phyloP scores from a whole-genome alignment of 2,329 filamentous ascomycete genomes.

The Didymella exigua region DNA sequence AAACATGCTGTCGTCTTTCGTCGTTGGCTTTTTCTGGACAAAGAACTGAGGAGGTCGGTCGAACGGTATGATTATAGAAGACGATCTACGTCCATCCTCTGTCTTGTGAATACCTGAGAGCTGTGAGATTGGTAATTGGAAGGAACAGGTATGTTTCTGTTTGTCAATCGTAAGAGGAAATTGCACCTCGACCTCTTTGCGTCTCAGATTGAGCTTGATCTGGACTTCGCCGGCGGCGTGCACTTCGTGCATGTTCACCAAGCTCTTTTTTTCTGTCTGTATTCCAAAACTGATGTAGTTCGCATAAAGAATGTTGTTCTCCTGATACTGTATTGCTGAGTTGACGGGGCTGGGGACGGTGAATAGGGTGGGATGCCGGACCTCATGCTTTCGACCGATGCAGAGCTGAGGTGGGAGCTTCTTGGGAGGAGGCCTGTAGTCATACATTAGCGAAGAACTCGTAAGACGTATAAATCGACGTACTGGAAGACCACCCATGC shows the following conservation, averaged over 20 bases:
- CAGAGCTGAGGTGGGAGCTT: slow-evolving; percentile 15
- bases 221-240: slow-evolving; percentile 32
- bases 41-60: slow-evolving; percentile 52
- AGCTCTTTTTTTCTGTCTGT: slow-evolving; percentile 58
- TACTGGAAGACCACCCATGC: slow-evolving; percentile 38
- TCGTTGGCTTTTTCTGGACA: slow-evolving; percentile 35
- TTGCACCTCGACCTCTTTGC: slow-evolving; percentile 53
- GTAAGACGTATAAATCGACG: neutral
- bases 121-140: slow-evolving; percentile 55
- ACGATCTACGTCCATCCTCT: slow-evolving; percentile 6
- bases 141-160: slow-evolving; percentile 42
- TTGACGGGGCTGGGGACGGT: slow-evolving; percentile 33
- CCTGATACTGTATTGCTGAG: slow-evolving; percentile 29
- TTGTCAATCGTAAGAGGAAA: slow-evolving; percentile 47
- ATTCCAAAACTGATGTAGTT: slow-evolving; percentile 66
- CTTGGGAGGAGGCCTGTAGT: slow-evolving; percentile 22
- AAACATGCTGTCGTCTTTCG: slow-evolving; percentile 23
- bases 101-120: slow-evolving; percentile 49
- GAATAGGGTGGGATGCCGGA: neutral
- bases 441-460: neutral
- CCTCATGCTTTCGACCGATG: slow-evolving; percentile 19
- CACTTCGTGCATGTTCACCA: slow-evolving; percentile 65
- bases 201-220: slow-evolving; percentile 52
- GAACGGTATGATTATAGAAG: slow-evolving; percentile 43
- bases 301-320: slow-evolving; percentile 41